Evolutionary conservation across 1,284 basidiomycete genomes (phyloP), one percentile per base, ranked within the genome.

Genomic region (Cerrena zonata): DNA sequence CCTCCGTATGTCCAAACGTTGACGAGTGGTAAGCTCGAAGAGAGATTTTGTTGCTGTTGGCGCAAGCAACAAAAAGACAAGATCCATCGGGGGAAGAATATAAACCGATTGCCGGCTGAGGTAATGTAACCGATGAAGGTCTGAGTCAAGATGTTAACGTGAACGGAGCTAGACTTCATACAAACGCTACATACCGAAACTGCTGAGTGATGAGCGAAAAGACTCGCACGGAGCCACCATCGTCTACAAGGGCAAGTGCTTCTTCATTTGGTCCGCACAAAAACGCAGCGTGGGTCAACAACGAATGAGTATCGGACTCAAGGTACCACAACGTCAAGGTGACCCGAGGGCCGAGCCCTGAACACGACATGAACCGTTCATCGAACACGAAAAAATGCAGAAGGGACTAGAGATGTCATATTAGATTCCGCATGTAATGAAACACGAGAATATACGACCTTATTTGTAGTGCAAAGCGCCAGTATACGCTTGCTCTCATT

Each of bases 51-150:
- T 53, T 47, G n/a, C 58, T 61, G 22, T 61, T 52, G 5, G 50
- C 46, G 18, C 61, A 61, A 3, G 69, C 59, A 2, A 67, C 60
- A 21, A 80, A 50, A 5, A 82, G 61, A 56, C 79, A 81, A 5
- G 79, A 68, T 0, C 77, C 78, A 52, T 82, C 80, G 0, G 80
- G 77, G 0, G 77, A 72, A 1, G 77, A 70, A 58, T 65, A 66
- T 5, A 76, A 56, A 13, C 56, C 56, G 0, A 39, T 48, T 0
- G 78, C 78, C 13, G 61, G 37, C 2, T 50, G 52, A 2, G 56
- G 54, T 1, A 81, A 60, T 22, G 70, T 61, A 30, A 82, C 54
- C 0, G 70, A 65, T 0, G 79, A 76, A 0, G 79, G 77, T 26
- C 79, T 81, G 47, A 4, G 47, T 38, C 13, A 12, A 45, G 1